Base-by-base conservation (phyloP, 2,329 filamentous ascomycete genomes). In the Colletotrichum paranaense region DNA sequence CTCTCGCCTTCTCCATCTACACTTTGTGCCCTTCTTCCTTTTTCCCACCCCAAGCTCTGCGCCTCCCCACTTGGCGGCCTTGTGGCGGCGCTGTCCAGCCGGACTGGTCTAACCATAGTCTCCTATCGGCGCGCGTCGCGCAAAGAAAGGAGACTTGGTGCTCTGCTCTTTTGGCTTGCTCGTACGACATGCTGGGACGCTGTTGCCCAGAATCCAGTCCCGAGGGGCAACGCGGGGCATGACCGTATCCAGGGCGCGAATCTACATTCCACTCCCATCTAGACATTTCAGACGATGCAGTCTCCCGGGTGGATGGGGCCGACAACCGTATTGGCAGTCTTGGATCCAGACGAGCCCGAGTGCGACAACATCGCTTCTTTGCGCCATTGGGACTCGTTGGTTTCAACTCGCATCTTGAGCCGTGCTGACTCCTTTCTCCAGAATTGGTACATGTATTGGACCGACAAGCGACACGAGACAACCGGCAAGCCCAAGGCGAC, bases 401-500 rank as follows among this genome's bases (percentile, higher is more conserved):
- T 64, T 53, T 68, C 52, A 26, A 38, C 22, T 42, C 55, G 55
- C 67, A 63, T 26, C 7, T 4, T 38, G 64, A 72, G 30, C 53
- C 32, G 16, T 73, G 73, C 78, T 76, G 62, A 75, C 71, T 69
- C n/a, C 35, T 67, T 28, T 28, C 38, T 74, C 68, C 83, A 98
- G 93, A 97, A 95, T 77, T 99, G 97, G 91, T 98, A 98, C 86
- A 98, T 98, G 96, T 99, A 99, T 84, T 99, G 94, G 83, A 98
- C 96, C 75, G 97, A 99, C 83, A 98, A 98, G 84, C 93, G 96
- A 66, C 97, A 99, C 84, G 97, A 98, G 81, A 97, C 95, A 26
- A 96, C 95, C 46, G 97, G 95, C 26, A 95, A 95, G 77, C 94
- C 95, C 19, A 94, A 95, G 80, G 89, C 91, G 65, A 88, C 88